Evolutionary conservation across 805 yeast genomes (phyloP).

Genomic region (Yarrowia sp.): DNA sequence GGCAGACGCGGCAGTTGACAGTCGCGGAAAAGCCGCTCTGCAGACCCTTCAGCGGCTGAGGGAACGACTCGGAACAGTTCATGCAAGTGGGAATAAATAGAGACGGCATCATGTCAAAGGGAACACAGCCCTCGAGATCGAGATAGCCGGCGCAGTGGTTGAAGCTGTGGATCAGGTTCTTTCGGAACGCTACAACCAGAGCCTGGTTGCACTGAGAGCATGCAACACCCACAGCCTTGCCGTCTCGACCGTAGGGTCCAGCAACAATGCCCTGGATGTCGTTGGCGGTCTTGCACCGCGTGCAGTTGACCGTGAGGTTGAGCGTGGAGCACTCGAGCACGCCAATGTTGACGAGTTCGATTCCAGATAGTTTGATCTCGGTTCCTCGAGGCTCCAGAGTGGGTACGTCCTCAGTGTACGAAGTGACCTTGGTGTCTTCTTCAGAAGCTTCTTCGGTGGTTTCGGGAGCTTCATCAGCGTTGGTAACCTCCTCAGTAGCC

Average conservation of each 20-base stretch:
- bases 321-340: constrained; percentile 40
- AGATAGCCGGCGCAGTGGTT: constrained; percentile 40
- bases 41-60: constrained; percentile 37
- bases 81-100: constrained; percentile 42
- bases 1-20: constrained; percentile 42
- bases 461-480: neutral
- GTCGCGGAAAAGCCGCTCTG: constrained; percentile 39
- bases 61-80: constrained; percentile 36
- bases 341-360: constrained; percentile 38
- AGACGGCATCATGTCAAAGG: constrained; percentile 41
- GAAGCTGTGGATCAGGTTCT: constrained; percentile 40
- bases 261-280: constrained; percentile 40
- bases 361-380: constrained; percentile 38
- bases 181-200: constrained; percentile 40
- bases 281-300: constrained; percentile 40
- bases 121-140: constrained; percentile 42
- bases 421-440: neutral
- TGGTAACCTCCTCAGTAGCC: neutral
- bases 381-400: constrained; percentile 36
- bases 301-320: constrained; percentile 41
- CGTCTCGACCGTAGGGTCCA: constrained; percentile 39
- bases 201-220: constrained; percentile 41
- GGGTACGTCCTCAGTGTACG: constrained; percentile 10
- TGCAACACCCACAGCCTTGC: constrained; percentile 36
- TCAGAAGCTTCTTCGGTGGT: neutral